Percentiles rank a stretch among this genome's conserved stretches.
Evolutionary conservation across 371 early-diverging fungal species (phyloP).

Genomic region (Mortierella sp.): DNA sequence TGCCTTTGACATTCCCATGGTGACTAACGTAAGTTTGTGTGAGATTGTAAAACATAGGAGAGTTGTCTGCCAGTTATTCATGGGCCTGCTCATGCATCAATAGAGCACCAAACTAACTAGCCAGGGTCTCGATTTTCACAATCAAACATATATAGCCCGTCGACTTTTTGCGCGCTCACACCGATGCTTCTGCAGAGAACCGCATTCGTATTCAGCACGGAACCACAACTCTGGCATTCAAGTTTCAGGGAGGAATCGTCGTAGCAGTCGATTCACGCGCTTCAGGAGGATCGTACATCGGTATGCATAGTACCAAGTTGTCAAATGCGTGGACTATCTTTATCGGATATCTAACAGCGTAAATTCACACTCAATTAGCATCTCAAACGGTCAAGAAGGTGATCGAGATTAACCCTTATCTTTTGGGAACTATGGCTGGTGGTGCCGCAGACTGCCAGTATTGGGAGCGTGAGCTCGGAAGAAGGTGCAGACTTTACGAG

Average conservation of each 20-base stretch:
- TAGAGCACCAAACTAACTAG: neutral
- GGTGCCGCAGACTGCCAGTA: slow-evolving; percentile 99
- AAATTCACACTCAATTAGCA: slow-evolving; percentile 66
- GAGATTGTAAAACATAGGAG: neutral
- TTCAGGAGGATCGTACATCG: slow-evolving; percentile 98
- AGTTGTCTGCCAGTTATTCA: neutral
- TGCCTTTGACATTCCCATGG: slow-evolving; percentile 78
- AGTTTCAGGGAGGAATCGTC: slow-evolving; percentile 97
- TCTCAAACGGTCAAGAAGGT: slow-evolving; percentile 99
- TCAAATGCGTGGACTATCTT: neutral
- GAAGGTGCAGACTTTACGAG: slow-evolving; percentile 96
- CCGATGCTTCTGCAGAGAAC: slow-evolving; percentile 73
- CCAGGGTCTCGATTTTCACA: neutral
- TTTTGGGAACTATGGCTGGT: slow-evolving; percentile 99
- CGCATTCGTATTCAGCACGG: slow-evolving; percentile 95
- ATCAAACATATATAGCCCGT: slow-evolving; percentile 63
- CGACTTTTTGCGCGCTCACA: slow-evolving; percentile 71
- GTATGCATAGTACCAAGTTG: slow-evolving; percentile 59
- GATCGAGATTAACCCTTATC: slow-evolving; percentile 99
- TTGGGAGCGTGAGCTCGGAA: slow-evolving; percentile 99
- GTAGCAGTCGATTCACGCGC: slow-evolving; percentile 99
- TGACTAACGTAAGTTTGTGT: slow-evolving; percentile 70
- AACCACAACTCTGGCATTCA: slow-evolving; percentile 99
- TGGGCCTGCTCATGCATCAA: neutral
- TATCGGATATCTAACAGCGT: neutral